These are phyloP conservation scores for Phytophthora megakarya DNA, from an alignment of 352 stramenopile genomes.

Conservation along the genomic window DNA sequence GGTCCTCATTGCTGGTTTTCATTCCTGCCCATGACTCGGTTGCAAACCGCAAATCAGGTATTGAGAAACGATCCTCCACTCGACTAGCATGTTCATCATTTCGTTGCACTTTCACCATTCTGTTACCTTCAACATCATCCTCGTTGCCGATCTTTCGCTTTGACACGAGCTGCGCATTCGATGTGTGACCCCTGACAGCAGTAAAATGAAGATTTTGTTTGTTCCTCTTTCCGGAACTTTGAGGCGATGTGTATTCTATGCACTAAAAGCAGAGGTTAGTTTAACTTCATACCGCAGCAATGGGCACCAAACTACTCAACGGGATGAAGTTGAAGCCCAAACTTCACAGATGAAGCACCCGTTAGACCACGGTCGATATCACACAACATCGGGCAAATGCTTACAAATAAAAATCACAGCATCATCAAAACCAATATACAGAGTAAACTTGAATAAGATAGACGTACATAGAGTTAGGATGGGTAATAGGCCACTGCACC, in stretches of 20 bases:
- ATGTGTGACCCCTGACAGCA: slow-evolving; percentile 20
- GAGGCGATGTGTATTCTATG: slow-evolving; percentile 7
- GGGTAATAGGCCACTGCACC: slow-evolving; percentile 58
- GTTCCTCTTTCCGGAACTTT: not conserved
- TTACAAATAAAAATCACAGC: not conserved
- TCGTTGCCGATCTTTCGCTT: slow-evolving; percentile 43
- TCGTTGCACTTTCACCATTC: not conserved
- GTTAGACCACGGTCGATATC: slow-evolving; percentile 45
- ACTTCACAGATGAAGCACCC: slow-evolving; percentile 2
- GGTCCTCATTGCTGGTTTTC: slow-evolving; percentile 70
- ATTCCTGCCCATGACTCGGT: slow-evolving; percentile 59
- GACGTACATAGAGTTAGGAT: slow-evolving; percentile 54
- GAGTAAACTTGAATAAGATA: not conserved
- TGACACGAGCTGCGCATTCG: slow-evolving; percentile 9
- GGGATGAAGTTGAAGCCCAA: slow-evolving; percentile 35
- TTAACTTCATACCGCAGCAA: not conserved
- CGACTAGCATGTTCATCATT: slow-evolving; percentile 3
- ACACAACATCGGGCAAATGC: slow-evolving; percentile 74
- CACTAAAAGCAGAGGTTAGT: slow-evolving; percentile 16
- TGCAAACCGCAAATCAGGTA: slow-evolving; percentile 48
- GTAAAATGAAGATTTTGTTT: slow-evolving; percentile 6
- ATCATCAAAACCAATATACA: slow-evolving; percentile 4
- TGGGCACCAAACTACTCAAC: slow-evolving; percentile 23
- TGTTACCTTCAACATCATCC: slow-evolving; percentile 22
- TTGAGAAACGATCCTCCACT: slow-evolving; percentile 12